phyloP scores from a whole-genome alignment of 2,329 filamentous ascomycete genomes.

The Fusarium drepaniforme region DNA sequence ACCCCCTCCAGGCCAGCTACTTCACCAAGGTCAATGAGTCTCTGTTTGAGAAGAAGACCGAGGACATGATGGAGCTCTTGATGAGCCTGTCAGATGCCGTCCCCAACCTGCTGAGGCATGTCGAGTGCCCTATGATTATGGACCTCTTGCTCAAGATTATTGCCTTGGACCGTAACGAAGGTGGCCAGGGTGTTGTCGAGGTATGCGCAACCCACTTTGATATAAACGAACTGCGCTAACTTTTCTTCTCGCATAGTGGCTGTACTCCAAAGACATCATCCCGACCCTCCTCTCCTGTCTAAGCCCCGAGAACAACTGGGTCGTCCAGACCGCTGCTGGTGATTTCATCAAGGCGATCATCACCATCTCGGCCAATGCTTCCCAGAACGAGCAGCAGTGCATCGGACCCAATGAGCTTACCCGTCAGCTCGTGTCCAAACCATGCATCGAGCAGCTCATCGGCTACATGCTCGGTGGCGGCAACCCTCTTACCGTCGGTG shows the following conservation, averaged over 20 bases:
- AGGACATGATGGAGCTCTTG: slow-evolving; percentile 94
- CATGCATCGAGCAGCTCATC: slow-evolving; percentile 88
- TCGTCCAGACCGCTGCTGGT: slow-evolving; percentile 94
- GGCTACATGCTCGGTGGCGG: slow-evolving; percentile 92
- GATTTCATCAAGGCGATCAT: slow-evolving; percentile 99
- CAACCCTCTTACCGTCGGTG: slow-evolving; percentile 94
- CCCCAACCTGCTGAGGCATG: slow-evolving; percentile 87
- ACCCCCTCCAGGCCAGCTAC: slow-evolving; percentile 94
- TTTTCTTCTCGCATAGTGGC: slow-evolving; percentile 72
- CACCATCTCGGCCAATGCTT: slow-evolving; percentile 97
- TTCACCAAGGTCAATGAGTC: slow-evolving; percentile 99
- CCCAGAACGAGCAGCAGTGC: slow-evolving; percentile 98
- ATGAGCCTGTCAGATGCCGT: slow-evolving; percentile 87
- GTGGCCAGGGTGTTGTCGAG: slow-evolving; percentile 93
- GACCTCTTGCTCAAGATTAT: slow-evolving; percentile 97
- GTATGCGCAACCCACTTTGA: slow-evolving; percentile 60
- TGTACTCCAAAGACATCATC: slow-evolving; percentile 90
- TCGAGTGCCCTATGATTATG: slow-evolving; percentile 99
- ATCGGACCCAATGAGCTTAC: slow-evolving; percentile 98
- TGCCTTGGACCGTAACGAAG: slow-evolving; percentile 91
- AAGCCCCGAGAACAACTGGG: slow-evolving; percentile 84
- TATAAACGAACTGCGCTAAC: slow-evolving; percentile 32
- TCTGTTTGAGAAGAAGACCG: slow-evolving; percentile 97
- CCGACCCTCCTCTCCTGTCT: slow-evolving; percentile 89
- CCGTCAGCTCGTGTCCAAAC: slow-evolving; percentile 88